Evolutionary conservation across 2,329 filamentous ascomycete genomes (phyloP), one percentile per base, ranked within the genome.

Genomic region (Mycosphaerella arachidis): DNA sequence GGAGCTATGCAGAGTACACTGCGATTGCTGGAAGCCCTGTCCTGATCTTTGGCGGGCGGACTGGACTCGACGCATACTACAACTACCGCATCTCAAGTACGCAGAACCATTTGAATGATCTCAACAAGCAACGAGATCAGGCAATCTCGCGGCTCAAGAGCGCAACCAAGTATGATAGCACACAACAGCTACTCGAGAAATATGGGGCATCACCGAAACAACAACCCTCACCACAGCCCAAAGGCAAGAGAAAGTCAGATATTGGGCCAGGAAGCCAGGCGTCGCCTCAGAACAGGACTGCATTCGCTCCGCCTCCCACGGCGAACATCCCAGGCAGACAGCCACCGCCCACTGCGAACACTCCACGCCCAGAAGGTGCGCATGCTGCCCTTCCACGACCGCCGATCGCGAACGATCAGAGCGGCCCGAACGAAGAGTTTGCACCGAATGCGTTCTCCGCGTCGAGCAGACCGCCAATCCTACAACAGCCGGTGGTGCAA

Each of bases 111-210:
- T 81, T 97, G 31, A 88, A 93, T 68, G 84, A 84, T 20, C 83
- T 92, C 37, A 86, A 92, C 69, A 84, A 86, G 56, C 90, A 97
- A 74, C 86, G 93, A 56, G 86, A 90, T 60, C 86, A 86, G 68
- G 96, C 92, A 1, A 97, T 99, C 66, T 89, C 96, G 73, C 92
- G 92, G 76, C 85, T 99, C 64, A 99, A 99, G 77, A 87, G 89
- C 60, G 92, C 92, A 29, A 99, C 94, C 35, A 96, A 90, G 74
- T 99, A 97, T 78, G 91, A 97, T 75, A 94, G 92, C 33, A 99
- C 94, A 1, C 86, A 95, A 70, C 86, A 97, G 72, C 77, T 99
- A 61, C 84, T 99, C 10, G 91, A 97, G 70, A 99, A 97, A 70
- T 99, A 99, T 73, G 92, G 92, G 37, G 89, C 86, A 9, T 79